A percentile compares a stretch with the other conserved stretches of the same genome.
Conservation (phyloP, 345 rosid genomes). For the Eucalyptus urophylla region DNA sequence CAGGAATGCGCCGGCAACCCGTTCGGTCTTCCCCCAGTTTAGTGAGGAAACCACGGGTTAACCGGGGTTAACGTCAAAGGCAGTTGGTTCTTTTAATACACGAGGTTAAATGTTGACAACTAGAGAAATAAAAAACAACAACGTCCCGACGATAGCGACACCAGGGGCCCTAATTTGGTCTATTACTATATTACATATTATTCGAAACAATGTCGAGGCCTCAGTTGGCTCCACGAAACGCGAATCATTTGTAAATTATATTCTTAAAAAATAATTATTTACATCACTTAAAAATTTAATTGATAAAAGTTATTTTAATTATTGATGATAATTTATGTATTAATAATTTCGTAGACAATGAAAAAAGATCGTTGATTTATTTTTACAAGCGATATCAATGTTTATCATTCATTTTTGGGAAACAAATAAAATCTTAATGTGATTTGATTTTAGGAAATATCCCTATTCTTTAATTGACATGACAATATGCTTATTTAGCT, state of each 20-base stretch:
- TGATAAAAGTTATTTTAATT: too few species aligned
- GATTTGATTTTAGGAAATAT: background rate
- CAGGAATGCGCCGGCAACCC: background rate
- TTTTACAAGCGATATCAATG: too few species aligned
- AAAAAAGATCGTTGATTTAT: rapidly evolving
- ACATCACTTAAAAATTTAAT: too few species aligned
- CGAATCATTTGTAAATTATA: background rate
- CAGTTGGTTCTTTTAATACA: background rate
- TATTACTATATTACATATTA: background rate
- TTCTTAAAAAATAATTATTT: too few species aligned
- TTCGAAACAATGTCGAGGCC: background rate
- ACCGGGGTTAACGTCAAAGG: background rate
- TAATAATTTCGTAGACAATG: too few species aligned
- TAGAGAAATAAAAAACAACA: background rate
- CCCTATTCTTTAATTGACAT: background rate
- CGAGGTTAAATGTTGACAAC: background rate
- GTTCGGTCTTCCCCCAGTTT: background rate
- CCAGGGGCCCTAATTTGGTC: background rate
- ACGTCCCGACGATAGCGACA: background rate
- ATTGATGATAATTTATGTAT: too few species aligned
- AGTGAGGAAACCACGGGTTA: background rate
- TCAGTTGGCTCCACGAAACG: background rate
- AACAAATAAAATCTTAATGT: background rate
- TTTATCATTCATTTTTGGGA: too few species aligned
- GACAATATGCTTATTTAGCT: background rate